Percentiles rank a stretch among this genome's conserved stretches.
Evolutionary conservation across 371 early-diverging fungal species (phyloP).

Genomic region (Lichtheimia corymbifera): DNA sequence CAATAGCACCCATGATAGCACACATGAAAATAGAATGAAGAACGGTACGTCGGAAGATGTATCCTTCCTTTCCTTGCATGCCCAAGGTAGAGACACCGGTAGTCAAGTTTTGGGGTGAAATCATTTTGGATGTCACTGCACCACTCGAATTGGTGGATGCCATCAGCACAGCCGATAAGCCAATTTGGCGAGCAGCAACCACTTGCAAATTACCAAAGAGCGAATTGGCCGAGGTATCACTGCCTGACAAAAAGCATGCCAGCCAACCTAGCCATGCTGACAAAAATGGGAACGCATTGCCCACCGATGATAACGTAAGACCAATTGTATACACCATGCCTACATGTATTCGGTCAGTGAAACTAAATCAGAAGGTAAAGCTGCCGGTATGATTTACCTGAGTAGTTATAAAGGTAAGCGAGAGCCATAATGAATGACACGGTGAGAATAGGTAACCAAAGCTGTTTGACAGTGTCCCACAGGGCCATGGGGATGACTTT

Average conservation of each 20-base stretch:
- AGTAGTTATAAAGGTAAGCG: constrained; percentile 53
- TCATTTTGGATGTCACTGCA: constrained; percentile 52
- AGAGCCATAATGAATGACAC: constrained; percentile 54
- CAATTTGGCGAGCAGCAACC: constrained; percentile 51
- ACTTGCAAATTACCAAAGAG: constrained; percentile 56
- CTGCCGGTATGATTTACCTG: constrained; percentile 13
- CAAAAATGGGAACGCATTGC: constrained; percentile 51
- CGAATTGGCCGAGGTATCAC: constrained; percentile 46
- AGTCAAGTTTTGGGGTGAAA: constrained; percentile 51
- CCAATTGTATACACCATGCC: constrained; percentile 49
- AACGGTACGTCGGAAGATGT: constrained; percentile 40
- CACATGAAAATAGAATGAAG: constrained; percentile 43
- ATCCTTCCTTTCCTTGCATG: constrained; percentile 46
- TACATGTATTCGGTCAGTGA: neutral
- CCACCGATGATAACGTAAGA: constrained; percentile 44
- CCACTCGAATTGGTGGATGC: constrained; percentile 51
- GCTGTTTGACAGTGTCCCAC: constrained; percentile 27
- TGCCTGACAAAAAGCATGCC: constrained; percentile 54
- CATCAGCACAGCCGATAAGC: constrained; percentile 47
- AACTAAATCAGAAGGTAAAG: neutral
- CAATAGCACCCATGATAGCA: constrained; percentile 41
- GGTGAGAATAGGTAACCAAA: constrained; percentile 41
- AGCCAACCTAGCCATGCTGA: constrained; percentile 57
- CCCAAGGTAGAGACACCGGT: constrained; percentile 53
- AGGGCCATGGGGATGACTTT: constrained; percentile 30